These are phyloP conservation scores for Umbellularia californica DNA, from an alignment of 164 flowering plant species.

Conservation along the genomic window DNA sequence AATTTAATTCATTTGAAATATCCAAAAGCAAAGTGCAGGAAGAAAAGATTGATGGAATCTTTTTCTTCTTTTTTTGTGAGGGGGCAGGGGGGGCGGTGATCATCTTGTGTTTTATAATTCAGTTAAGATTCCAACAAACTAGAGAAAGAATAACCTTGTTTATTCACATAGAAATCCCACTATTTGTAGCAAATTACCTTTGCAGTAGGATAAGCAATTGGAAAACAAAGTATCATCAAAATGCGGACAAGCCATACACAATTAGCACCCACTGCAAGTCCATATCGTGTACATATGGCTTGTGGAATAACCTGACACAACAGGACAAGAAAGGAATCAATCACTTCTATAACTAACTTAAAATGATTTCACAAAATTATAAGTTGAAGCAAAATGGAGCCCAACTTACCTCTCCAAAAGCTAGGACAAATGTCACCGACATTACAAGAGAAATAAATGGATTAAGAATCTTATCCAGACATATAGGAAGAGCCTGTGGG, in stretches of 20 bases:
- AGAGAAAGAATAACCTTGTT: neutral
- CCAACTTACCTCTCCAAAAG: slow-evolving; percentile 87
- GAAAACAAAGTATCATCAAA: slow-evolving; percentile 86
- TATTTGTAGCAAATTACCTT: slow-evolving; percentile 49
- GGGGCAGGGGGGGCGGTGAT: too few species aligned
- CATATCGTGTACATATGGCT: slow-evolving; percentile 93
- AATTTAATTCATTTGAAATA: too few species aligned
- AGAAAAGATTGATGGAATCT: too few species aligned
- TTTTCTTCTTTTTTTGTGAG: too few species aligned
- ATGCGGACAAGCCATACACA: slow-evolving; percentile 88
- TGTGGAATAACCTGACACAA: slow-evolving; percentile 83
- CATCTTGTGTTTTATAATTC: too few species aligned
- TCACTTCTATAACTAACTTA: neutral
- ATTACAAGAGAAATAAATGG: slow-evolving; percentile 83
- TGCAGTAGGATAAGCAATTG: slow-evolving; percentile 87
- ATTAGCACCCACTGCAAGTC: slow-evolving; percentile 95
- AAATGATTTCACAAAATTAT: neutral
- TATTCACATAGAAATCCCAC: too few species aligned
- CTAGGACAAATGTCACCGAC: slow-evolving; percentile 92
- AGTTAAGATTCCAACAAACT: neutral
- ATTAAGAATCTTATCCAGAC: slow-evolving; percentile 81
- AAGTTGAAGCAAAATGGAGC: slow-evolving; percentile 8
- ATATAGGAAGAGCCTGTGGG: slow-evolving; percentile 93
- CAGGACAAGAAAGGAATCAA: neutral
- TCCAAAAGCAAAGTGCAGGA: too few species aligned